A percentile compares a stretch with the other conserved stretches of the same genome.
phyloP scores from a whole-genome alignment of 306 rosid genomes.

The Corylus americana region DNA sequence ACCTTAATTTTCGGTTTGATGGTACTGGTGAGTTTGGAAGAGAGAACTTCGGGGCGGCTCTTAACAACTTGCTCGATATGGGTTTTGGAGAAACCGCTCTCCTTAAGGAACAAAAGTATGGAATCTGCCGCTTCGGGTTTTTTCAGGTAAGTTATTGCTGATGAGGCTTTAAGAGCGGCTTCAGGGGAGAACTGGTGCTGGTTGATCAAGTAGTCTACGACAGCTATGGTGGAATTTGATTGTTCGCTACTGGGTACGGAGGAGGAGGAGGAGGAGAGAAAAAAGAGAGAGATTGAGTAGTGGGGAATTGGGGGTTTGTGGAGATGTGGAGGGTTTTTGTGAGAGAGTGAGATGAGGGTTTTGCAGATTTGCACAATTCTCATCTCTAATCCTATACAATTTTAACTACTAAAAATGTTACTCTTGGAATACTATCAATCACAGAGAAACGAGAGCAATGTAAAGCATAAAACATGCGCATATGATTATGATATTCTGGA shows the following conservation, averaged over 20 bases:
- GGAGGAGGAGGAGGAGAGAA: constrained; percentile 28
- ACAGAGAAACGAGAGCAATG: neutral
- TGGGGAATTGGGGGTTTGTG: neutral
- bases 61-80: constrained; percentile 31
- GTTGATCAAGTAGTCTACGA: constrained; percentile 28
- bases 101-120: constrained; percentile 26
- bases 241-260: neutral
- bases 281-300: constrained; percentile 20
- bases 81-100: constrained; percentile 32
- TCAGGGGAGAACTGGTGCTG: constrained; percentile 33
- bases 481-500: neutral
- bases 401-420: neutral
- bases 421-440: neutral
- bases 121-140: constrained; percentile 18
- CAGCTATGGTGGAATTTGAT: constrained; percentile 4
- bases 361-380: neutral
- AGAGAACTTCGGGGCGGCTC: constrained; percentile 18
- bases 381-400: neutral
- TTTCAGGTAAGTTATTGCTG: constrained; percentile 5
- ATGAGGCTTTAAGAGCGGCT: constrained; percentile 34
- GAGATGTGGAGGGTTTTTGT: neutral
- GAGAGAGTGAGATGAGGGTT: constrained; percentile 1
- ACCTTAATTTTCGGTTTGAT: constrained; percentile 40
- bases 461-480: neutral
- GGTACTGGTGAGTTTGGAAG: constrained; percentile 16